A percentile compares a stretch with the other conserved stretches of the same genome.
Conservation (phyloP, 176 grass and related monocot species). For the Phyllostachys edulis region DNA sequence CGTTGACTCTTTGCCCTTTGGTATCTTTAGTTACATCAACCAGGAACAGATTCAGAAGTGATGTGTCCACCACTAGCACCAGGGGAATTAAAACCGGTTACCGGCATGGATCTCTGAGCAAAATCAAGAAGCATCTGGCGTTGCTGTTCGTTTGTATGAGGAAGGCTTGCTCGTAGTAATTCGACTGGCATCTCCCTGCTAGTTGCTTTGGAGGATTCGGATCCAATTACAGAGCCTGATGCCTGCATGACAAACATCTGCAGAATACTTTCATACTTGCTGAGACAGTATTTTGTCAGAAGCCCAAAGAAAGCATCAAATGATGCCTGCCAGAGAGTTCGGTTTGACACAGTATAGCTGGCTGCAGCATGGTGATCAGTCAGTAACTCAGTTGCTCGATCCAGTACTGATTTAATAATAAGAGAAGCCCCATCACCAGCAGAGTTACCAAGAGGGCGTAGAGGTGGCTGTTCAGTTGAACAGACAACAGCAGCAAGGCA, state of each 20-base stretch:
- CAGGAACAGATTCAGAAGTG: conserved; percentile 79
- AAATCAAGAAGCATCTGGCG: conserved; percentile 77
- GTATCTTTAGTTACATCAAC: conserved; percentile 47
- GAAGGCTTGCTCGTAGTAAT: conserved; percentile 83
- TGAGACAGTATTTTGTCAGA: conserved; percentile 85
- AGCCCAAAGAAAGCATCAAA: conserved; percentile 98
- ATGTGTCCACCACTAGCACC: conserved; percentile 47
- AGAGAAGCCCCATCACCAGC: conserved; percentile 89
- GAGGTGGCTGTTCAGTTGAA: conserved; percentile 96
- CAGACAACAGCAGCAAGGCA: conserved; percentile 97
- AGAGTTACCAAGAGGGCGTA: conserved; percentile 85
- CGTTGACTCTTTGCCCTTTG: not conserved
- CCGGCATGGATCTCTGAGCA: conserved; percentile 71
- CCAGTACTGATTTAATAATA: conserved; percentile 81
- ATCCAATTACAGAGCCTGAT: conserved; percentile 51
- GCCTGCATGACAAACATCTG: conserved; percentile 72
- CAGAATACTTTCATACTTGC: conserved; percentile 91
- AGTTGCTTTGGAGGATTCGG: conserved; percentile 69
- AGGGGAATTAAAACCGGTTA: conserved; percentile 58
- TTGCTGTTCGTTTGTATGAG: conserved; percentile 94
- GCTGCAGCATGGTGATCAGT: conserved; percentile 65
- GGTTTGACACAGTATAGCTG: conserved; percentile 62
- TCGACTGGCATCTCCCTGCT: conserved; percentile 99
- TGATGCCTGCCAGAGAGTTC: conserved; percentile 95
- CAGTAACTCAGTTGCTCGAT: conserved; percentile 81